Evolutionary conservation across 352 stramenopile genomes (phyloP).

Genomic region (Globisporangium cederbergense): DNA sequence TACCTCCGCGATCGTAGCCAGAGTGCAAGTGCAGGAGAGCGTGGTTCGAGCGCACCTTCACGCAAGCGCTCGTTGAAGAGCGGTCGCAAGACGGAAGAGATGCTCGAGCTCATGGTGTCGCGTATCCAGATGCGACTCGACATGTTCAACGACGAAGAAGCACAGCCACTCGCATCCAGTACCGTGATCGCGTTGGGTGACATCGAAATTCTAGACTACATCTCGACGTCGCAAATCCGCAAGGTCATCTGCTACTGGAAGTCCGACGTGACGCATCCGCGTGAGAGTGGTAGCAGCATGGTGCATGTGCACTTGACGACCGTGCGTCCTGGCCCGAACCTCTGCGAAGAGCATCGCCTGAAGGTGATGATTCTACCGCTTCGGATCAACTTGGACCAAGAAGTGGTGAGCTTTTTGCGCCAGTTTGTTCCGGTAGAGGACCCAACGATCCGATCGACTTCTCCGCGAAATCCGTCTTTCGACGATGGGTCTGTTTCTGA

Average conservation of each 20-base stretch:
- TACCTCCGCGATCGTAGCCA: conserved; percentile 32
- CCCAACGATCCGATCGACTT: conserved; percentile 15
- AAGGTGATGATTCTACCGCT: conserved; percentile 74
- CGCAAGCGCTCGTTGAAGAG: conserved; percentile 69
- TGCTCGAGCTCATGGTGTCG: conserved; percentile 80
- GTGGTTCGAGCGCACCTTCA: conserved; percentile 13
- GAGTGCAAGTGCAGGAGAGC: background rate
- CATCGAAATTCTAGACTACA: conserved; percentile 86
- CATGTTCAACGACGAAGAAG: conserved; percentile 75
- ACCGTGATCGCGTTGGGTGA: conserved; percentile 73
- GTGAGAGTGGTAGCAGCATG: conserved; percentile 84
- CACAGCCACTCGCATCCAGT: conserved; percentile 72
- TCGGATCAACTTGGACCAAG: conserved; percentile 84
- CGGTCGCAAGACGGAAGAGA: conserved; percentile 86
- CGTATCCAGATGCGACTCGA: conserved; percentile 84
- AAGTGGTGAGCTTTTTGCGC: conserved; percentile 83
- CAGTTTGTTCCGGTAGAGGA: conserved; percentile 72
- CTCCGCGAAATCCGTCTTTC: conserved; percentile 18
- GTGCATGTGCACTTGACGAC: conserved; percentile 78
- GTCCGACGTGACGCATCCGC: conserved; percentile 72
- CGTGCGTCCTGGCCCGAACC: conserved; percentile 63
- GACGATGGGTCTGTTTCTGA: conserved; percentile 9
- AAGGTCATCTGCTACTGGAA: conserved; percentile 92
- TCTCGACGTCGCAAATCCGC: conserved; percentile 87
- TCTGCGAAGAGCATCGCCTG: conserved; percentile 82